phyloP scores from a whole-genome alignment of 1,139 yeast genomes.

The Magnusiomyces clavatus region DNA sequence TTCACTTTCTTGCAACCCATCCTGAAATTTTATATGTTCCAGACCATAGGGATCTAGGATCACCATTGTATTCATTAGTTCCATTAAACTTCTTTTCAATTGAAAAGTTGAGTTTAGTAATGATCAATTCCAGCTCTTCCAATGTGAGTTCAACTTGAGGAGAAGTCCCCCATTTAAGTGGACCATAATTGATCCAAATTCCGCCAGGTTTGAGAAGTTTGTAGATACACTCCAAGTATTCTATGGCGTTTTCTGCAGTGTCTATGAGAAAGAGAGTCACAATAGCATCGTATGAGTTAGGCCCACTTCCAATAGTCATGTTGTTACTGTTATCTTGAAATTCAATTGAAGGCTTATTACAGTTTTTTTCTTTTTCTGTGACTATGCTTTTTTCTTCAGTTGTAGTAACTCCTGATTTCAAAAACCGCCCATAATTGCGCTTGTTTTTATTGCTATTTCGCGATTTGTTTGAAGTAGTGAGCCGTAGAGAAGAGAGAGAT shows the following conservation, averaged over 20 bases:
- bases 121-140: slow-evolving; percentile 50
- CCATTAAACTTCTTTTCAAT: slow-evolving; percentile 37
- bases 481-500: no score
- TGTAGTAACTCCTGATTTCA: no score
- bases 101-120: slow-evolving; percentile 56
- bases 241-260: slow-evolving; percentile 76
- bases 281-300: slow-evolving; percentile 31
- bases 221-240: slow-evolving; percentile 54
- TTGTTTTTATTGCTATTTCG: not conserved
- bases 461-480: not conserved
- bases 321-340: no score
- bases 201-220: slow-evolving; percentile 44
- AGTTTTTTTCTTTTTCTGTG: not conserved
- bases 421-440: no score
- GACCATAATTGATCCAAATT: slow-evolving; percentile 80
- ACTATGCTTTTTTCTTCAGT: no score
- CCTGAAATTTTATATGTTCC: slow-evolving; percentile 25
- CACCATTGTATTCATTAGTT: slow-evolving; percentile 27
- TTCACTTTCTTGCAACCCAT: slow-evolving; percentile 22
- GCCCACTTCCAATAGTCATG: no score
- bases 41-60: slow-evolving; percentile 24
- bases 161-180: slow-evolving; percentile 81
- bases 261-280: slow-evolving; percentile 74
- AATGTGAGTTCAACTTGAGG: slow-evolving; percentile 68
- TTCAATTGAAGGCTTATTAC: not conserved